Percentiles rank a stretch among this genome's conserved stretches.
phyloP scores from a whole-genome alignment of 768 basidiomycete genomes.

The Tubosaeta brunneosetosa region DNA sequence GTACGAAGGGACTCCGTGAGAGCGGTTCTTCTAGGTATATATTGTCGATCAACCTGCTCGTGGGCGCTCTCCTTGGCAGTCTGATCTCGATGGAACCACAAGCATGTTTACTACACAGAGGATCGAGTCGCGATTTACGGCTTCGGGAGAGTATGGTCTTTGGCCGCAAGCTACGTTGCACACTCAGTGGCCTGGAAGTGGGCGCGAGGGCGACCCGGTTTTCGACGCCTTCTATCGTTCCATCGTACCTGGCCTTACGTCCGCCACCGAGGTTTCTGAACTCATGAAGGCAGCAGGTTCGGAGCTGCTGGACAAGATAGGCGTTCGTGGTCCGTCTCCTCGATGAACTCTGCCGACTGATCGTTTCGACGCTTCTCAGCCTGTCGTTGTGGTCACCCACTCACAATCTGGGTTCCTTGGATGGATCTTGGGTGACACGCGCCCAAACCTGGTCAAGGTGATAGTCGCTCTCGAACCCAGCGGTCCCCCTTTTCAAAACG shows the following conservation, averaged over 20 bases:
- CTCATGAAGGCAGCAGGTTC: constrained; percentile 41
- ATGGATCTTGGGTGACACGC: constrained; percentile 46
- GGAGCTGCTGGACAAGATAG: constrained; percentile 43
- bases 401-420: constrained; percentile 48
- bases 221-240: constrained; percentile 47
- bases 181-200: constrained; percentile 52
- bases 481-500: constrained; percentile 45
- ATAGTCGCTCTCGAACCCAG: constrained; percentile 48
- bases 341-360: neutral
- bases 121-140: constrained; percentile 43
- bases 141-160: constrained; percentile 34
- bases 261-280: constrained; percentile 32
- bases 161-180: constrained; percentile 46
- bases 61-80: constrained; percentile 43
- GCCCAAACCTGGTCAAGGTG: constrained; percentile 41
- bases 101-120: constrained; percentile 25
- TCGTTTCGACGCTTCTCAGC: constrained; percentile 25
- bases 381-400: constrained; percentile 45
- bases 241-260: constrained; percentile 36
- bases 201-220: constrained; percentile 39
- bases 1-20: neutral
- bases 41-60: constrained; percentile 45
- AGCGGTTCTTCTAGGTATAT: constrained; percentile 31
- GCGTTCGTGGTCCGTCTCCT: constrained; percentile 32
- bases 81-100: constrained; percentile 35